These are phyloP conservation scores for Candolleomyces efflorescens DNA, from an alignment of 768 basidiomycete genomes.

Conservation along the genomic window DNA sequence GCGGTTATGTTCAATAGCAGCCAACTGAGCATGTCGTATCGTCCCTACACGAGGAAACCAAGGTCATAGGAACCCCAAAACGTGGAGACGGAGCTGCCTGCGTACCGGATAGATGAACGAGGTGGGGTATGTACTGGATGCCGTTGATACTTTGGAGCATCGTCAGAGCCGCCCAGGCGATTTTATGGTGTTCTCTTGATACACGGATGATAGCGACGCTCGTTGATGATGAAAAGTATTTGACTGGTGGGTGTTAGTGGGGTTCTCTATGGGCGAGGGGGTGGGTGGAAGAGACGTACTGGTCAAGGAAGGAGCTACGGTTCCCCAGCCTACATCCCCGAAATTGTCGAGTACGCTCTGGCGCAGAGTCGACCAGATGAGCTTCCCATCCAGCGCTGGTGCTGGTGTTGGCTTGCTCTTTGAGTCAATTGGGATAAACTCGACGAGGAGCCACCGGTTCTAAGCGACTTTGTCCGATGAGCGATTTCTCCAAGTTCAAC, in stretches of 20 bases:
- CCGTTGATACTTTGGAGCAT: constrained; percentile 63
- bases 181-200: constrained; percentile 72
- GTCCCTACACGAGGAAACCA: constrained; percentile 50
- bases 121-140: constrained; percentile 59
- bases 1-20: constrained; percentile 71
- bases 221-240: constrained; percentile 83
- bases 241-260: constrained; percentile 46
- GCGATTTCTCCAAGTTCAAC: not conserved
- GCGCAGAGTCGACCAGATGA: constrained; percentile 64
- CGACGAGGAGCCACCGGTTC: constrained; percentile 89
- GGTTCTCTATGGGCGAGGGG: not conserved
- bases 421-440: constrained; percentile 55
- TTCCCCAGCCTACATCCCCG: constrained; percentile 85
- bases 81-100: constrained; percentile 4
- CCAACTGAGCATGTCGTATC: constrained; percentile 79
- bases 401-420: constrained; percentile 16
- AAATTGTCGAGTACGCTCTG: constrained; percentile 70
- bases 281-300: constrained; percentile 37
- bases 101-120: constrained; percentile 78
- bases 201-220: constrained; percentile 84
- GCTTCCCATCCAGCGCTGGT: constrained; percentile 50
- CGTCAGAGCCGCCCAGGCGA: constrained; percentile 78
- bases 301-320: constrained; percentile 64
- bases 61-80: not conserved
- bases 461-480: constrained; percentile 23